A percentile compares a stretch with the other conserved stretches of the same genome.
phyloP scores from a whole-genome alignment of 192 early-diverging fungal species.

The Rhizophagus prolifer region DNA sequence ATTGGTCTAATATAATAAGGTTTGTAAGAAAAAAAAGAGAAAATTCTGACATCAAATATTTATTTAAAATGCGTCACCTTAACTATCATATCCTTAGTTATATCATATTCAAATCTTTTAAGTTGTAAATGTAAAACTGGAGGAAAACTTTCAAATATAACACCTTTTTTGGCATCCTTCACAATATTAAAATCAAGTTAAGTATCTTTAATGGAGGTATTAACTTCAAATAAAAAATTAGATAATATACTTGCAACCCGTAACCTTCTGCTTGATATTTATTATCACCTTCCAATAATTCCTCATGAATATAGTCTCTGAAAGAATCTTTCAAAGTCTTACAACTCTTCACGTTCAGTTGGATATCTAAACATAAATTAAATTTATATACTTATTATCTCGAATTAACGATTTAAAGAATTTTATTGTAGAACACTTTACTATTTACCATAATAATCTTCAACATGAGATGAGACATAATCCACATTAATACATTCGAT shows the following conservation, averaged over 20 bases:
- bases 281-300: constrained; percentile 96
- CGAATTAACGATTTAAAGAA: no score
- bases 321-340: constrained; percentile 86
- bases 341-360: constrained; percentile 95
- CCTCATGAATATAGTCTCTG: constrained; percentile 83
- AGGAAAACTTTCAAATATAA: constrained; percentile 90
- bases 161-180: constrained; percentile 90
- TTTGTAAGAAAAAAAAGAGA: background rate
- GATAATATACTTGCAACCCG: constrained; percentile 67
- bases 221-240: background rate
- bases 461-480: constrained; percentile 92
- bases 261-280: constrained; percentile 93
- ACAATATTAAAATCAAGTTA: background rate
- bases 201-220: background rate
- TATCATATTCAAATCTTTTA: constrained; percentile 98
- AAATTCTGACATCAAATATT: background rate
- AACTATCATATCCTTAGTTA: constrained; percentile 83
- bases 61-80: constrained; percentile 53
- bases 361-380: constrained; percentile 71
- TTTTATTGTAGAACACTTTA: background rate
- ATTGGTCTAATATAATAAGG: background rate
- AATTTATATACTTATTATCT: background rate
- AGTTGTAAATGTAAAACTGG: constrained; percentile 95
- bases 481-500: constrained; percentile 94
- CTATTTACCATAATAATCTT: constrained; percentile 88